Evolutionary conservation across 768 basidiomycete species (phyloP).

Genomic region (Pluteus cervinus): DNA sequence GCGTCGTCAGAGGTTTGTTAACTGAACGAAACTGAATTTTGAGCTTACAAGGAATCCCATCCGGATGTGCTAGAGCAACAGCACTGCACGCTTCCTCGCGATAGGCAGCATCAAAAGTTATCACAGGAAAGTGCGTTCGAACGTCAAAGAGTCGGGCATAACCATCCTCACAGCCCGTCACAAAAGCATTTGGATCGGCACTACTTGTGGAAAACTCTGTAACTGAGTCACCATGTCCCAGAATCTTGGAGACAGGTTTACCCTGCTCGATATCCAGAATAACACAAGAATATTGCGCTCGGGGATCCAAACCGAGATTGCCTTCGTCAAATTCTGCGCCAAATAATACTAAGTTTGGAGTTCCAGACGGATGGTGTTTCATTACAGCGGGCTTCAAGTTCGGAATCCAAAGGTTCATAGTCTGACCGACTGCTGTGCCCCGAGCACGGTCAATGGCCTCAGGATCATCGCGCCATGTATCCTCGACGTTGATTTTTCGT

Average conservation of each 20-base stretch:
- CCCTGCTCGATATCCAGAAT: neutral
- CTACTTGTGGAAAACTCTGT: constrained; percentile 25
- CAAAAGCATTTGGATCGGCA: constrained; percentile 28
- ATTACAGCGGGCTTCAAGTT: neutral
- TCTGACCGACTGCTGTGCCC: constrained; percentile 7
- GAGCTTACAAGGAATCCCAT: constrained; percentile 29
- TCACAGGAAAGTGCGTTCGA: constrained; percentile 26
- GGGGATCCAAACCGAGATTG: constrained; percentile 21
- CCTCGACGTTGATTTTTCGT: neutral
- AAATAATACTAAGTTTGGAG: too few relatives aligned
- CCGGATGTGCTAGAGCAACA: constrained; percentile 26
- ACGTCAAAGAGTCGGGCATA: constrained; percentile 32
- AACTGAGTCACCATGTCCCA: constrained; percentile 31
- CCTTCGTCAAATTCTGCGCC: too few relatives aligned
- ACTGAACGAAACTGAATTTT: too few relatives aligned
- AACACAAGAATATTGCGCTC: neutral
- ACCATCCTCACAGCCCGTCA: constrained; percentile 30
- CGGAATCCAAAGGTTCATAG: constrained; percentile 12
- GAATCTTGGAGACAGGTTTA: constrained; percentile 1
- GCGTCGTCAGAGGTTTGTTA: too few relatives aligned
- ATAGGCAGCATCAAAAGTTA: constrained; percentile 21
- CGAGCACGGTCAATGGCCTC: neutral
- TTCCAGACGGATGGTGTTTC: constrained; percentile 8
- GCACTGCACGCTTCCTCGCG: constrained; percentile 13
- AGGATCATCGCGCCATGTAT: neutral